These are phyloP conservation scores for Stromatinia cepivora DNA, from an alignment of 2,329 filamentous ascomycete species.

Conservation along the genomic window DNA sequence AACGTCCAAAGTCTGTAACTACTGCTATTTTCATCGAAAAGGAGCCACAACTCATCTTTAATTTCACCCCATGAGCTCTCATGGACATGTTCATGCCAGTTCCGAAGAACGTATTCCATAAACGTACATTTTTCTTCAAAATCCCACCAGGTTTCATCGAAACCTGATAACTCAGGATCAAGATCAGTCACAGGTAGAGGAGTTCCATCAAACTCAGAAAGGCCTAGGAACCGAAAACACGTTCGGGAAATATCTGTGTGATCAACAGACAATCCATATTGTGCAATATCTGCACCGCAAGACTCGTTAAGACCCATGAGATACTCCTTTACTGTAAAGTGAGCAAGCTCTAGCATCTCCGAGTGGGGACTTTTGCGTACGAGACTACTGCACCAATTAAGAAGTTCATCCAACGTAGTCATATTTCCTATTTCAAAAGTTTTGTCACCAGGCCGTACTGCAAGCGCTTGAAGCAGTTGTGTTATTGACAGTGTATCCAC, in stretches of 20 bases:
- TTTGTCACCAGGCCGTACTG: conserved; percentile 22
- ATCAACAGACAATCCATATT: conserved; percentile 20
- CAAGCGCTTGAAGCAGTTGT: conserved; percentile 29
- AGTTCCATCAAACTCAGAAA: background rate
- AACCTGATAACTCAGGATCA: background rate
- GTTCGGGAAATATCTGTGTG: background rate
- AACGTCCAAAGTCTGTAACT: conserved; percentile 9
- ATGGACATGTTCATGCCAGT: background rate
- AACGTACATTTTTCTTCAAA: background rate
- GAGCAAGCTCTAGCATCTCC: conserved; percentile 31
- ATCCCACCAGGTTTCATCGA: background rate
- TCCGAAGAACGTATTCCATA: background rate
- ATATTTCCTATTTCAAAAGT: conserved; percentile 29
- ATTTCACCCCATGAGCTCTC: background rate
- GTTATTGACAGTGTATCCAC: background rate
- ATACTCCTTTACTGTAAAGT: conserved; percentile 38
- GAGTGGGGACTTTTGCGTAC: conserved; percentile 25
- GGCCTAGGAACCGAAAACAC: background rate
- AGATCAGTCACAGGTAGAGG: background rate
- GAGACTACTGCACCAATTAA: conserved; percentile 35
- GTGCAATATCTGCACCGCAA: background rate
- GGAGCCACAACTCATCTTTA: background rate
- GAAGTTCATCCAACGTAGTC: conserved; percentile 29
- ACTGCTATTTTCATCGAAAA: background rate
- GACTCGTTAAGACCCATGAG: conserved; percentile 22